These are phyloP conservation scores for Neurospora sp. DNA, from an alignment of 495 filamentous ascomycete genomes.

Conservation along the genomic window DNA sequence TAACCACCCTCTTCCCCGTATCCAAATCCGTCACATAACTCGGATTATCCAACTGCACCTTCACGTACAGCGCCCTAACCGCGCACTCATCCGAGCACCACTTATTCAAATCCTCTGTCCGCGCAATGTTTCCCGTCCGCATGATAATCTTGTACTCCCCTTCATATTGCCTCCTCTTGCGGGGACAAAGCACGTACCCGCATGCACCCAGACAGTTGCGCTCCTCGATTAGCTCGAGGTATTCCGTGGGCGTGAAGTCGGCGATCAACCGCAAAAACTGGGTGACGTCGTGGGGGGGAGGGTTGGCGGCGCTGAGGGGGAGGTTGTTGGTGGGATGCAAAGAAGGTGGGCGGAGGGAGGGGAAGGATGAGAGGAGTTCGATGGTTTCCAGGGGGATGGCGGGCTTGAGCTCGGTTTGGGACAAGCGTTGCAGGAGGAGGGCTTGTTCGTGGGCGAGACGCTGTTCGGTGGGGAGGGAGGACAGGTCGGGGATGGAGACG, in stretches of 20 bases:
- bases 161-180: conserved; percentile 4
- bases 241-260: conserved; percentile 76
- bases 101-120: conserved; percentile 59
- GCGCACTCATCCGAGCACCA: conserved; percentile 84
- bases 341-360: conserved; percentile 37
- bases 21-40: conserved; percentile 7
- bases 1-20: conserved; percentile 23
- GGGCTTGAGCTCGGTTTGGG: conserved; percentile 61
- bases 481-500: conserved; percentile 13
- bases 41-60: conserved; percentile 60
- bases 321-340: conserved; percentile 7
- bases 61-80: conserved; percentile 66
- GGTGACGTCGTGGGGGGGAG: conserved; percentile 43
- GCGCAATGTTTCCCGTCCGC: conserved; percentile 25
- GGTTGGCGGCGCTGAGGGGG: conserved; percentile 45
- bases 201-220: conserved; percentile 70
- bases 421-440: conserved; percentile 50
- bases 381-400: conserved; percentile 42
- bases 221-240: conserved; percentile 76
- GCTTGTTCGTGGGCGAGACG: conserved; percentile 49
- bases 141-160: conserved; percentile 10
- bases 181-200: conserved; percentile 68
- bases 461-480: conserved; percentile 2
- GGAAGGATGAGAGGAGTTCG: conserved; percentile 55
- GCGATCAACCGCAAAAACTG: conserved; percentile 48